A percentile compares a stretch with the other conserved stretches of the same genome.
phyloP scores from a whole-genome alignment of 768 basidiomycete species.

The Tylopilus sp. region DNA sequence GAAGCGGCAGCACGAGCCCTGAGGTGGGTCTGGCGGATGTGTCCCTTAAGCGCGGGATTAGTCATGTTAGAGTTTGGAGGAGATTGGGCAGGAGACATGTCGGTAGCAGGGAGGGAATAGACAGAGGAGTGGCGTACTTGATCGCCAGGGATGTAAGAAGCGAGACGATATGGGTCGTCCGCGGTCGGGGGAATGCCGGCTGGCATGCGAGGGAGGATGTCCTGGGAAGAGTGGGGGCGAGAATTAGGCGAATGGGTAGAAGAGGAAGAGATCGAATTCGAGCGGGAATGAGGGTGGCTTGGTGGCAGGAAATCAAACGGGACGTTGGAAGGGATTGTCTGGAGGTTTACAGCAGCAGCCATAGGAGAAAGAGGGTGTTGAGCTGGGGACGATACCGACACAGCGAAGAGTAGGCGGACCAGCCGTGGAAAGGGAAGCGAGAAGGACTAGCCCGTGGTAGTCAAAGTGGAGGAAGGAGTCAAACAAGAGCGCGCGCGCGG shows the following conservation, averaged over 20 bases:
- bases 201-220: constrained; percentile 52
- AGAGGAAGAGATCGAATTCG: constrained; percentile 73
- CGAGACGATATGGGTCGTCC: constrained; percentile 72
- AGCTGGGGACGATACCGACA: constrained; percentile 29
- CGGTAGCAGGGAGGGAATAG: constrained; percentile 40
- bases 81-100: constrained; percentile 53
- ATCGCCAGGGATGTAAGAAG: constrained; percentile 45
- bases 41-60: constrained; percentile 75
- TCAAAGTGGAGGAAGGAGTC: constrained; percentile 20
- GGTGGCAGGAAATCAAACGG: constrained; percentile 70
- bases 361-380: constrained; percentile 46
- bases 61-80: constrained; percentile 74
- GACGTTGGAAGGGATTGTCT: constrained; percentile 63
- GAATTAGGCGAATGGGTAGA: constrained; percentile 71
- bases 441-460: constrained; percentile 17
- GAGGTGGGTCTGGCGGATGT: constrained; percentile 71
- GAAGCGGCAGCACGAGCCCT: constrained; percentile 78
- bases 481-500: constrained; percentile 16
- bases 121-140: constrained; percentile 44
- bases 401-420: constrained; percentile 47
- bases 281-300: constrained; percentile 67
- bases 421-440: constrained; percentile 39
- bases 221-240: constrained; percentile 77
- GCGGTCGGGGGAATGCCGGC: constrained; percentile 45
- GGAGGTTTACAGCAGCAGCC: constrained; percentile 74